Evolutionary conservation across 495 filamentous ascomycete species (phyloP).

Genomic region (Hyaloscypha variabilis): DNA sequence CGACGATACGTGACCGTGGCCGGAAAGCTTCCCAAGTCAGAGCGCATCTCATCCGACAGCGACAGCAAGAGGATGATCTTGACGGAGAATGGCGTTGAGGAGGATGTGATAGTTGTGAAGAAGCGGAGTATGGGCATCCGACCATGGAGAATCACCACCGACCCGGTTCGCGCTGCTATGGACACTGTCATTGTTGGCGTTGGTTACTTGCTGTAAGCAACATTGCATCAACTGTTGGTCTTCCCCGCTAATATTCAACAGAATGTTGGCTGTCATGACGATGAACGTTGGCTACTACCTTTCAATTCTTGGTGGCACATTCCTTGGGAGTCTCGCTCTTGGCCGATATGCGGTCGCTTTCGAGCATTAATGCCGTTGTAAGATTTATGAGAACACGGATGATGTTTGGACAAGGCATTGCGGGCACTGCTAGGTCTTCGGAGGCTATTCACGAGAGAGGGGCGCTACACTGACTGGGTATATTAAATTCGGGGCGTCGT

Average conservation of each 20-base stretch:
- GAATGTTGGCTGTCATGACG: slow-evolving; percentile 98
- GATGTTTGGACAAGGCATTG: neutral
- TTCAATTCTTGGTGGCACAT: slow-evolving; percentile 79
- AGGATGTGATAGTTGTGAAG: slow-evolving; percentile 70
- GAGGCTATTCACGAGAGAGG: neutral
- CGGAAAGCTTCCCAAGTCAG: slow-evolving; percentile 59
- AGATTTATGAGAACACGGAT: slow-evolving; percentile 8
- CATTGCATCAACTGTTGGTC: slow-evolving; percentile 1
- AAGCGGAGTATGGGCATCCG: slow-evolving; percentile 47
- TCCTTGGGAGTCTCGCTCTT: slow-evolving; percentile 79
- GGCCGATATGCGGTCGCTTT: slow-evolving; percentile 59
- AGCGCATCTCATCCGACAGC: slow-evolving; percentile 52
- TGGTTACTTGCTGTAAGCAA: slow-evolving; percentile 87
- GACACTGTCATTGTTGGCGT: slow-evolving; percentile 73
- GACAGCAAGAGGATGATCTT: slow-evolving; percentile 62
- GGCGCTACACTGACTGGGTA: neutral
- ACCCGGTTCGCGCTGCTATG: slow-evolving; percentile 71
- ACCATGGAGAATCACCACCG: slow-evolving; percentile 80
- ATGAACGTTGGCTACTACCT: slow-evolving; percentile 97
- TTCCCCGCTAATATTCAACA: slow-evolving; percentile 37
- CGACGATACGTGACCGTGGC: slow-evolving; percentile 76
- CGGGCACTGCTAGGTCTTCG: slow-evolving; percentile 11
- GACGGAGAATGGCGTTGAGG: slow-evolving; percentile 71
- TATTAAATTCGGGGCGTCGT: neutral
- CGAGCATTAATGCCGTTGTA: slow-evolving; percentile 37